Base-by-base conservation (phyloP, 805 yeast species). In the Candida sakaeoensis region DNA sequence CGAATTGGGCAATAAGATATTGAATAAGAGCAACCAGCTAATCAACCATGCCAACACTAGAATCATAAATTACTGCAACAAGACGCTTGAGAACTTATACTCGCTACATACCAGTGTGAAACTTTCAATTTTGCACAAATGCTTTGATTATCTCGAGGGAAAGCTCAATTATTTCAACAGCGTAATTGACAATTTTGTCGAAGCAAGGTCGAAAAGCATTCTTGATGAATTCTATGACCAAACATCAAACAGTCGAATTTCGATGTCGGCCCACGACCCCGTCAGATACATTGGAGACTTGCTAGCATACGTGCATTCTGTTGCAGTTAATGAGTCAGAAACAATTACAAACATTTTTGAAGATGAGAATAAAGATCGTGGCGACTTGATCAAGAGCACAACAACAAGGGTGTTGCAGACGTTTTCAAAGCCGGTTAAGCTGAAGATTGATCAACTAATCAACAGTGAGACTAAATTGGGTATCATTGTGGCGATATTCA, bases 271-370 rank as follows among this genome's bases (percentile, higher is more conserved):
- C 0, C 84, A 84, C 56, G 96, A 91, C 55, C 85, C 96, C 1
- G 68, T 80, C 18, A 70, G 96, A 40, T 90, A 81, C 47, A 68
- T 87, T 13, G 95, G 97, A 18, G 96, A 89, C 55, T 72, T 93
- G 23, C 64, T 93, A 27, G 98, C 98, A 0, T 85, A 85, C 66
- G 73, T 89, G 2, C 97, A 93, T 55, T 77, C 90, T 1, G 73
- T 86, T 4, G 80, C 89, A 22, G 95, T 89, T 3, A 86, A 87
- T 60, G 99, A 93, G 58, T 73, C 80, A 29, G 99, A 93, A 54
- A 70, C 82, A 22, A 72, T 91, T 4, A 71, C 72, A 7, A 71
- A 80, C 14, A 61, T 91, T 37, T 80, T 91, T 44, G 36, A 42
- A 1, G 35, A 18, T 3, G 45, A 41, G 52, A 25, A 61, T 8